A percentile compares a stretch with the other conserved stretches of the same genome.
phyloP scores from a whole-genome alignment of 2,329 filamentous ascomycete species.

The Lachnellula cervina region DNA sequence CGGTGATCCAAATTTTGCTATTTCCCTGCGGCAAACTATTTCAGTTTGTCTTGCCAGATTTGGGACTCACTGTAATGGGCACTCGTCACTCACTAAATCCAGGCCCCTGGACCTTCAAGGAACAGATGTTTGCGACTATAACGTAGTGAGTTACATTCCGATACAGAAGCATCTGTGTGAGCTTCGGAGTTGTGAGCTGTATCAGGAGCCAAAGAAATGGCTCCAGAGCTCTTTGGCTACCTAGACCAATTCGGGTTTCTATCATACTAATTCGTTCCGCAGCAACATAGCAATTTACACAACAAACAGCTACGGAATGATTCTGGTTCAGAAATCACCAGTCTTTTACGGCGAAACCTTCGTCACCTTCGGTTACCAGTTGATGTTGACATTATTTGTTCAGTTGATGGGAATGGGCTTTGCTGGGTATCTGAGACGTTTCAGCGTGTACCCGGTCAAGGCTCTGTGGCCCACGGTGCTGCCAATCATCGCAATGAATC shows the following conservation, averaged over 20 bases:
- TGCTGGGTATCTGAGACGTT: conserved; percentile 15
- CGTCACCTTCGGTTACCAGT: conserved; percentile 37
- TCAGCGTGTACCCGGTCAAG: conserved; percentile 16
- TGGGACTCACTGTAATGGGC: conserved; percentile 38
- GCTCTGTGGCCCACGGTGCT: conserved; percentile 15
- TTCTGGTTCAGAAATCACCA: conserved; percentile 14
- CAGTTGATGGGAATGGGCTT: conserved; percentile 20
- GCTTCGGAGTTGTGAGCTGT: too few species aligned
- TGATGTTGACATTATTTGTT: conserved; percentile 31
- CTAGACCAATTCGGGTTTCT: too few species aligned
- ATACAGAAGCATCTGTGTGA: too few species aligned
- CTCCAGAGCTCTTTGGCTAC: too few species aligned
- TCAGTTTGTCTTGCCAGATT: conserved; percentile 40
- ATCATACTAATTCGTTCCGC: too few species aligned
- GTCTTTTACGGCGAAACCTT: conserved; percentile 40
- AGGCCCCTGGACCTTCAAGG: conserved; percentile 16
- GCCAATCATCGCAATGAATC: conserved; percentile 15
- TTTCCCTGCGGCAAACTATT: conserved; percentile 41
- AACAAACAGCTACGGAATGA: conserved; percentile 16
- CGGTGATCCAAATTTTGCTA: conserved; percentile 37
- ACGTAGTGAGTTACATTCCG: neutral
- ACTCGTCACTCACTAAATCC: conserved; percentile 29
- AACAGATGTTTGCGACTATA: conserved; percentile 20
- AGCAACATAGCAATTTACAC: conserved; percentile 15
- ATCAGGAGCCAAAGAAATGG: too few species aligned